phyloP scores from a whole-genome alignment of 352 stramenopile genomes.

The Phytophthora pini region DNA sequence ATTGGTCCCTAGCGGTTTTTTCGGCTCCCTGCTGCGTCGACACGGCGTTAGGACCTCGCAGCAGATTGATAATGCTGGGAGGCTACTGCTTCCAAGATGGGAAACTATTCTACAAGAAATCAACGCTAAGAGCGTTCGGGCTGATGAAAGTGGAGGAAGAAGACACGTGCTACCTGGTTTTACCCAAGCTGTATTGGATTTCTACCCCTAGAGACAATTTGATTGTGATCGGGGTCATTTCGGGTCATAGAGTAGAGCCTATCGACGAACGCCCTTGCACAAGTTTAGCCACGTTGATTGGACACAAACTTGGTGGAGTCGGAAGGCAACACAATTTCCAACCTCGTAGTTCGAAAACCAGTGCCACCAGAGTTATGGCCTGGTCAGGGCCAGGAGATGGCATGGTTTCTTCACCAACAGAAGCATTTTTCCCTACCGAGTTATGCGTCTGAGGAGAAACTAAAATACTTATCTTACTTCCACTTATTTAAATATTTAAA shows the following conservation, averaged over 20 bases:
- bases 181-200: slow-evolving; percentile 9
- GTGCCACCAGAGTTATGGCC: slow-evolving; percentile 1
- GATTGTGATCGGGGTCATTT: slow-evolving; percentile 6
- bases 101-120: slow-evolving; percentile 3
- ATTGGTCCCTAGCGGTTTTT: background rate
- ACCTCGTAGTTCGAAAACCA: background rate
- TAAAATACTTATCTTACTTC: no score
- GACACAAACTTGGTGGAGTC: background rate
- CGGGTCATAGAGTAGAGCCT: background rate
- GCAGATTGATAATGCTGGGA: slow-evolving; percentile 6
- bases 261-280: slow-evolving; percentile 2
- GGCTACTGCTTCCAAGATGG: background rate
- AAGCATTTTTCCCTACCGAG: background rate
- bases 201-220: slow-evolving; percentile 5
- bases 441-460: background rate
- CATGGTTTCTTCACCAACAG: background rate
- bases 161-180: slow-evolving; percentile 1
- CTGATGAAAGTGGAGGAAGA: slow-evolving; percentile 10
- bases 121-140: slow-evolving; percentile 4
- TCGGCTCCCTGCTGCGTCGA: slow-evolving; percentile 1
- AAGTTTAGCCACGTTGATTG: background rate
- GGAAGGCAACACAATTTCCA: background rate
- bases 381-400: background rate
- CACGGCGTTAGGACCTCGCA: slow-evolving; percentile 2
- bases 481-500: background rate